A percentile compares a stretch with the other conserved stretches of the same genome.
Conservation (phyloP, 495 filamentous ascomycete species). For the Echria macrotheca region DNA sequence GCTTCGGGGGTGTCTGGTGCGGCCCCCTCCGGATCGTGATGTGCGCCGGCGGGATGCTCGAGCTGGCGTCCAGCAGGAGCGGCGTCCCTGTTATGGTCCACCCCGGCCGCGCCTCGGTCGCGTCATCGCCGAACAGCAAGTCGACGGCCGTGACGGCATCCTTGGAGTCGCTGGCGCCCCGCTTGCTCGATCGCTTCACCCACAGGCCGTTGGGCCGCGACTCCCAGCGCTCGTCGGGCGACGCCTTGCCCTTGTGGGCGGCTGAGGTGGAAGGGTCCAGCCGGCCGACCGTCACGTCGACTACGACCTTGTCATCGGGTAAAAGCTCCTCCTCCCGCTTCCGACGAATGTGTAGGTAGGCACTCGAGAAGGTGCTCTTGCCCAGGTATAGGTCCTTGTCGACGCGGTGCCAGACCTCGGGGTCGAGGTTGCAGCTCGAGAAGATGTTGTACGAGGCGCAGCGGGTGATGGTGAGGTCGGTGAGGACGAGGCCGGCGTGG, state of each 20-base stretch:
- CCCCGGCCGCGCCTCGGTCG: slow-evolving; percentile 76
- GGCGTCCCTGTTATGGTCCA: slow-evolving; percentile 73
- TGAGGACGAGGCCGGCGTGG: slow-evolving; percentile 74
- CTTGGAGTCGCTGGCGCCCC: slow-evolving; percentile 72
- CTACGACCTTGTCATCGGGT: slow-evolving; percentile 66
- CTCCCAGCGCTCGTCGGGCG: slow-evolving; percentile 71
- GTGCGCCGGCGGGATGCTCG: slow-evolving; percentile 59
- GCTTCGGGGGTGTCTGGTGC: slow-evolving; percentile 52
- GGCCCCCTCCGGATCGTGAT: slow-evolving; percentile 72
- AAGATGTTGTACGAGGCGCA: slow-evolving; percentile 74
- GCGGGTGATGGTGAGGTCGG: slow-evolving; percentile 76
- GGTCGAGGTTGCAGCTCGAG: slow-evolving; percentile 71
- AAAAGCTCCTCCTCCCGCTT: slow-evolving; percentile 86
- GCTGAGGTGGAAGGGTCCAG: slow-evolving; percentile 61
- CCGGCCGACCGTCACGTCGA: slow-evolving; percentile 77
- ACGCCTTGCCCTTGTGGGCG: slow-evolving; percentile 42
- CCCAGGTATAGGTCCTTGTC: slow-evolving; percentile 90
- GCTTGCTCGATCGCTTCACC: slow-evolving; percentile 73
- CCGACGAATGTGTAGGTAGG: slow-evolving; percentile 77
- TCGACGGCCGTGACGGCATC: slow-evolving; percentile 78
- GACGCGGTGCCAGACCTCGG: slow-evolving; percentile 72
- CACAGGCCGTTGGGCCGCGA: slow-evolving; percentile 72
- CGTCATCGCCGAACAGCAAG: slow-evolving; percentile 89
- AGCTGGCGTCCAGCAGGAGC: slow-evolving; percentile 58
- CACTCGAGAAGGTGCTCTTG: slow-evolving; percentile 64